Base-by-base conservation (phyloP, 192 early-diverging fungal species). In the Chytriomyces hyalinus region DNA sequence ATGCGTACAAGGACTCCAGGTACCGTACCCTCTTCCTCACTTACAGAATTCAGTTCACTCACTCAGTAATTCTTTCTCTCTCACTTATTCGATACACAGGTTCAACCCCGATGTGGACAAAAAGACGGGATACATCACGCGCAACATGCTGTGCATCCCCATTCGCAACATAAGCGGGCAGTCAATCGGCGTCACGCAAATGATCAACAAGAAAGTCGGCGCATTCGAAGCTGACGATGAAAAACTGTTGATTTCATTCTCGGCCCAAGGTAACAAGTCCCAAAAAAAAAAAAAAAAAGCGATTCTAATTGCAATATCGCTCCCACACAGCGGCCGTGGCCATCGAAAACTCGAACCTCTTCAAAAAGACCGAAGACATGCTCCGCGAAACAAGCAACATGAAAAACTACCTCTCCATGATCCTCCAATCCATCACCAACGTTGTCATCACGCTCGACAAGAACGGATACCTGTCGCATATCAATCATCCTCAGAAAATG, bases 351-450 rank as follows among this genome's bases (percentile, higher is more conserved):
- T 84, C 85, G 6, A 64, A 87, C 20, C 72, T 88, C 22, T 88
- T 88, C 74, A 85, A 88, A 67, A 80, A 86, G 69, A 87, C 86
- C 4, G 80, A 86, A 65, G 81, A 87, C 61, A 84, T 87, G 80
- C 81, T 80, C 3, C 43, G 67, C 13, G 65, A 68, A 43, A 70
- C 76, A 7, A 47, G 24, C 26, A 67, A 78, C 20, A 65, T 78
- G 62, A 78, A 78, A 62, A 78, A 78, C 46, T 78, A 78, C 22
- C 68, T 78, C 26, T 65, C 24, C 51, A 70, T 70, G 67, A 78
- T 78, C 43, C 65, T 78, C 67, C 76, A 78, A 70, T 78, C 76
- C 9, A 88, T 88, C 80, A 88, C 84, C 8, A 85, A 76, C 68
- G 86, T 81, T 67, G 87, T 88, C 26, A 81, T 88, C 15, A 88